Percentiles rank a stretch among this genome's conserved stretches.
Conservation (phyloP, 495 filamentous ascomycete genomes). For the Tuber indicum region DNA sequence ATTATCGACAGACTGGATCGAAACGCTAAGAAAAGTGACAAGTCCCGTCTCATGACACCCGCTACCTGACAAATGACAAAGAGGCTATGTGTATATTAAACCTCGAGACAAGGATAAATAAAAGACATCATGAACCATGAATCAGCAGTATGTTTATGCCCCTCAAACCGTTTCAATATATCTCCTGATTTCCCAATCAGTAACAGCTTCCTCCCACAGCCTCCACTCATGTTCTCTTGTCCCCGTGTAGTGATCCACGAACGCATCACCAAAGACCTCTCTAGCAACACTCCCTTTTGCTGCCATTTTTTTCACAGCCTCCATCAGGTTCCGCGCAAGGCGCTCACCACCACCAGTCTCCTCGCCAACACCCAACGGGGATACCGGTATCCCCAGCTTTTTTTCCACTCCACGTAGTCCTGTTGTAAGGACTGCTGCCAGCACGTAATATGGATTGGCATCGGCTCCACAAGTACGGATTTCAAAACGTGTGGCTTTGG, state of each 20-base stretch:
- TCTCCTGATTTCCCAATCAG: constrained; percentile 57
- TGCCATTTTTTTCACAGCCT: constrained; percentile 71
- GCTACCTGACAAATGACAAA: not conserved
- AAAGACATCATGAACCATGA: not conserved
- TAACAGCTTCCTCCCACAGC: constrained; percentile 66
- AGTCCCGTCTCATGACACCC: not conserved
- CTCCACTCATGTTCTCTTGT: constrained; percentile 86
- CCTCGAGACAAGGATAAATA: not conserved
- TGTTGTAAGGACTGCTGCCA: constrained; percentile 73
- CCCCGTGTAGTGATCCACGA: constrained; percentile 91
- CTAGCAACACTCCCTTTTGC: constrained; percentile 71
- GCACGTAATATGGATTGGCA: constrained; percentile 80
- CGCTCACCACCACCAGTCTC: constrained; percentile 69
- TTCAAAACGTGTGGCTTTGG: constrained; percentile 84
- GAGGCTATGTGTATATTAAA: not conserved
- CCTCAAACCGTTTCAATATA: constrained; percentile 66
- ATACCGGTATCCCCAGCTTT: constrained; percentile 73
- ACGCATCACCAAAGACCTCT: constrained; percentile 87
- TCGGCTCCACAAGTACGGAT: constrained; percentile 87
- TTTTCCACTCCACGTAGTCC: constrained; percentile 87
- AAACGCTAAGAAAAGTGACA: not conserved
- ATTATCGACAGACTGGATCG: not conserved
- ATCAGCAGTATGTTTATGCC: not conserved
- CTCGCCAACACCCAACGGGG: constrained; percentile 75
- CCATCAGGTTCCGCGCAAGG: constrained; percentile 72